Base-by-base conservation (phyloP, 768 basidiomycete species). In the Calvatia gigantea region DNA sequence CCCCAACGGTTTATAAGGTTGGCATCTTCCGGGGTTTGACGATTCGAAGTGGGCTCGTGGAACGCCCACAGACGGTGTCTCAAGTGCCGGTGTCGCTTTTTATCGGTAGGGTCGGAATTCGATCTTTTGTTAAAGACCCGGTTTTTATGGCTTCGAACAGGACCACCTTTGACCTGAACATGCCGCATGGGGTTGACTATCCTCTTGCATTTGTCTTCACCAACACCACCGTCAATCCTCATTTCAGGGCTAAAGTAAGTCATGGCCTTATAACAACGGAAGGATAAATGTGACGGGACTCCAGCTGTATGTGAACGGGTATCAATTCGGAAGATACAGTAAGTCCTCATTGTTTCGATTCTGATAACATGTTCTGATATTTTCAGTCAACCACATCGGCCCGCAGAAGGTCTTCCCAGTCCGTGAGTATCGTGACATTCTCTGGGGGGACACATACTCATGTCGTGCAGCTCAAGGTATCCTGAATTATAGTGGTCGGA, bases 21-120 rank as follows among this genome's bases (percentile, higher is more conserved):
- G 80, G 78, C 83, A 85, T 61, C 71, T 84, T n/a, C 83, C 83
- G 19, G 75, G 71, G 28, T 81, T 80, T 64, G 68, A 81, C 41
- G 80, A 82, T 52, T 65, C 70, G 9, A 57, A 56, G 0, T 84
- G 83, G 83, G 61, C 68, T 9, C 51, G 58, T 27, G 70, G 75
- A 2, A 70, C 68, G 9, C 79, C 80, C 0, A 77, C 72, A 7
- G 62, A 58, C 1, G 79, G 78, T 27, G 71, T 74, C 33, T 65
- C 70, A 4, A 58, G 67, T 6, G 73, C 78, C 6, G 81, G 81
- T 21, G 78, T 80, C 32, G 68, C 65, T 48, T 80, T 82, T 65
- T 81, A 75, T 58, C 74, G 77, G 77, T 75, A 58, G 39, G 44
- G 47, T 35, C 58, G 3, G 9, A 6, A 14, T 15, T 14, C 11